Conservation (phyloP, 2,329 filamentous ascomycete species). For the Clathrospora elynae region DNA sequence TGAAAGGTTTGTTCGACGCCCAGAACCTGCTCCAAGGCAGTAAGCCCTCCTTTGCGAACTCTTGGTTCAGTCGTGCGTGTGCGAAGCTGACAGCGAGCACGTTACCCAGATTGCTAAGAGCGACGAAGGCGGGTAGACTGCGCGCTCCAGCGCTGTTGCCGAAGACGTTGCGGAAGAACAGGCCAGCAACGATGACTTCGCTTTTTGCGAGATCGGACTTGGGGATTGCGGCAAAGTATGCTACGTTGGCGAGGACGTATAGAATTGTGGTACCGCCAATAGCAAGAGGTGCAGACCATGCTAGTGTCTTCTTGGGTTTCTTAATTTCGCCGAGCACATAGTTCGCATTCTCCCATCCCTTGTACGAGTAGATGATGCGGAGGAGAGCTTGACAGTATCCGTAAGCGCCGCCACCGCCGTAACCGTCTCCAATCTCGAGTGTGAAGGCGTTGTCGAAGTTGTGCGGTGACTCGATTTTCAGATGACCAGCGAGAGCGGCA, state of each 20-base stretch:
- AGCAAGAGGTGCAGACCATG: constrained; percentile 63
- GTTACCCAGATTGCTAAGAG: constrained; percentile 66
- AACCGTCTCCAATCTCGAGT: constrained; percentile 44
- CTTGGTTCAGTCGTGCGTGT: constrained; percentile 65
- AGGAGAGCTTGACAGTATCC: constrained; percentile 63
- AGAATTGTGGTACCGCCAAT: constrained; percentile 64
- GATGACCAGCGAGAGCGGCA: constrained; percentile 41
- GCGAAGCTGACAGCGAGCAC: constrained; percentile 66
- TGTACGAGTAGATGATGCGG: constrained; percentile 65
- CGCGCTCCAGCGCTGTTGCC: constrained; percentile 58
- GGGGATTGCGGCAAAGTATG: constrained; percentile 67
- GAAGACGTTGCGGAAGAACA: constrained; percentile 68
- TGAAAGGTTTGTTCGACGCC: constrained; percentile 71
- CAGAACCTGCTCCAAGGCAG: constrained; percentile 69
- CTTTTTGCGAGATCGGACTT: constrained; percentile 63
- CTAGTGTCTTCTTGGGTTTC: constrained; percentile 60
- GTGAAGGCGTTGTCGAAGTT: constrained; percentile 66
- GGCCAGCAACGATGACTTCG: constrained; percentile 64
- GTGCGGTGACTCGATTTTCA: constrained; percentile 53
- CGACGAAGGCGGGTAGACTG: constrained; percentile 58
- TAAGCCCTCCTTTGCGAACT: constrained; percentile 72
- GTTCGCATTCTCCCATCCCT: constrained; percentile 60
- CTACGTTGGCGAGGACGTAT: constrained; percentile 68
- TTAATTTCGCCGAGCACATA: constrained; percentile 65
- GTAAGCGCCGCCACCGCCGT: constrained; percentile 43